Evolutionary conservation across 2,329 filamentous ascomycete genomes (phyloP).

Genomic region (Neopestalotiopsis clavispora): DNA sequence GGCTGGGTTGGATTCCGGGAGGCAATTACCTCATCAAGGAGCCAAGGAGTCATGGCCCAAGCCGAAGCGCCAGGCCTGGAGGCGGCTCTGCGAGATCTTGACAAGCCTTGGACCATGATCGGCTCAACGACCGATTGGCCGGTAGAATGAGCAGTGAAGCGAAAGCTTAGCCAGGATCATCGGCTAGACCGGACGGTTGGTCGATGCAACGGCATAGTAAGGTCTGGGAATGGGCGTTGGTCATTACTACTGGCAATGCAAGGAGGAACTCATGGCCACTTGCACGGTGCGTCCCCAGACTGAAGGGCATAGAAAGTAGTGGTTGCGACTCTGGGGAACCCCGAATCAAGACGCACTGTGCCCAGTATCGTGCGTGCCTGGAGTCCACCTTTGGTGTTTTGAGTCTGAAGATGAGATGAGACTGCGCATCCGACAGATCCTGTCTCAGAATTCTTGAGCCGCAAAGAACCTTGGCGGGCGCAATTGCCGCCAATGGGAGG

Average conservation of each 20-base stretch:
- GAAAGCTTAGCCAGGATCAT: neutral
- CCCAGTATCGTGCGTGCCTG: neutral
- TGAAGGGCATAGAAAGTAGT: neutral
- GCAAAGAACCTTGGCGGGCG: conserved; percentile 22
- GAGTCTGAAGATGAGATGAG: conserved; percentile 36
- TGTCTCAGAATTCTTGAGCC: conserved; percentile 34
- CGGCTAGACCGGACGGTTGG: neutral
- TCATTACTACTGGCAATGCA: neutral
- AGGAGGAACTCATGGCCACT: neutral
- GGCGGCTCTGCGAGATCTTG: conserved; percentile 12
- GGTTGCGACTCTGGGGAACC: neutral
- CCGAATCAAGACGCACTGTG: neutral
- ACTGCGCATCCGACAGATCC: conserved; percentile 33
- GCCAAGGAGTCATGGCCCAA: neutral
- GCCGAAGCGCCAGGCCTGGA: conserved; percentile 6
- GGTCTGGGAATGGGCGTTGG: neutral
- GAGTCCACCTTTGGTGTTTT: conserved; percentile 12
- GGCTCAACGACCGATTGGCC: conserved; percentile 12
- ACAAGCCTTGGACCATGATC: conserved; percentile 6
- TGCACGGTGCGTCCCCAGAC: neutral
- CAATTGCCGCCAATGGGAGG: neutral
- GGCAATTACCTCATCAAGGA: conserved; percentile 4
- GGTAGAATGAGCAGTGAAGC: neutral
- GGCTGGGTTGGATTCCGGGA: conserved; percentile 11
- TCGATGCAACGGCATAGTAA: neutral